These are phyloP conservation scores for Euphorbia schlechtendalii DNA, from an alignment of 441 rosid species.

Conservation along the genomic window DNA sequence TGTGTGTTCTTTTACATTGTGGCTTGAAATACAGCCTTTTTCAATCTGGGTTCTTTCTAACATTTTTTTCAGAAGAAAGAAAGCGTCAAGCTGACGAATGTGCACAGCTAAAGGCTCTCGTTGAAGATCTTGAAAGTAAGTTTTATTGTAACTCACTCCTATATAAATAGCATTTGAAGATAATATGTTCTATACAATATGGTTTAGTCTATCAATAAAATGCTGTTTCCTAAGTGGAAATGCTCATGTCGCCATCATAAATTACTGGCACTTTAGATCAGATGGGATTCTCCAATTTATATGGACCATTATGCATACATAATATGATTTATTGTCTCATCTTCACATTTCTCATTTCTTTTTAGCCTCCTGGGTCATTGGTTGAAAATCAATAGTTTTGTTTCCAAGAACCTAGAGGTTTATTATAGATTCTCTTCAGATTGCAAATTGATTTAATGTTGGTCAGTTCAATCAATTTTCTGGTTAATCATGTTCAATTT, in stretches of 20 bases:
- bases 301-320: background rate
- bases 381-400: background rate
- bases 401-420: background rate
- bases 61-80: constrained; percentile 57
- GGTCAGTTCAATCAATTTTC: background rate
- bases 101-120: constrained; percentile 57
- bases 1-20: background rate
- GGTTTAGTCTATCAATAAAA: background rate
- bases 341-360: background rate
- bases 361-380: too few species aligned
- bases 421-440: background rate
- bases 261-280: background rate
- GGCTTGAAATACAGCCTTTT: background rate
- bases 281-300: too few species aligned
- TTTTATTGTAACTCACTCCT: constrained; percentile 13
- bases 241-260: too few species aligned
- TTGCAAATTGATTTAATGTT: background rate
- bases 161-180: background rate
- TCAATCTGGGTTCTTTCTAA: background rate
- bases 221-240: background rate
- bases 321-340: constrained; percentile 4
- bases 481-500: background rate
- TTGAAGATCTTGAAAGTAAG: constrained; percentile 68
- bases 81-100: constrained; percentile 53
- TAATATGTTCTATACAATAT: background rate